Evolutionary conservation across 2,329 filamentous ascomycete species (phyloP), one percentile per base, ranked within the genome.

Genomic region (Ceratocystis destructans): DNA sequence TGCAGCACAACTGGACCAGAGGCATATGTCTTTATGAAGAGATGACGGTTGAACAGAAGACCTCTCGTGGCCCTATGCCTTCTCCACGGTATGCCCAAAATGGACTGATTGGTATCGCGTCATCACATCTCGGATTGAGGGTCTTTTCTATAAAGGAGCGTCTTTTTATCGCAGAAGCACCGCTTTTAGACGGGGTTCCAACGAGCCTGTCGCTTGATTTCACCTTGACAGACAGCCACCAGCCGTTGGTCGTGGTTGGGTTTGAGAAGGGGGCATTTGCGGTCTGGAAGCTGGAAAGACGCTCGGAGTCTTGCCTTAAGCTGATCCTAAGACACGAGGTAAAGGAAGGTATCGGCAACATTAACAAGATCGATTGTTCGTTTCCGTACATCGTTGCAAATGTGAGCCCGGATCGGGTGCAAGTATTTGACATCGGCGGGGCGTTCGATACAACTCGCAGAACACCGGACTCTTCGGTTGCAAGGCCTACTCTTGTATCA

Each of bases 1-100:
- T 96, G 62, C 83, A 89, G 59, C 88, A 96, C 73, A 97, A 97
- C 76, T 97, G 94, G 94, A 83, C 88, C 1, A 84, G 82, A 69
- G 94, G 93, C 0, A 86, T 83, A 70, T 96, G 90, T 71, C 53
- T 33, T 17, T 59, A 59, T 33, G 53, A 59, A 25, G 53, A 59
- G 28, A 33, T 59, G 12, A 7, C 8, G 2, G 17, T 33, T n/a
- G 53, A 17, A 8, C 20, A 59, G 17, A 59, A n/a, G 25, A 8
- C 22, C 5, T 2, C 28, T 2, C 33, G 15, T 17, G 25, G 53
- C 3, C 10, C 2, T 17, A 31, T 8, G 25, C 53, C 53, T 17
- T 59, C 53, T 59, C 53, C 53, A 2, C 53, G 28, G 8, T 31
- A 59, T 7, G 28, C 53, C 15, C 25, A 33, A 10, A 59, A 59